phyloP scores from a whole-genome alignment of 2,329 filamentous ascomycete genomes.

The Fusarium mundagurra region DNA sequence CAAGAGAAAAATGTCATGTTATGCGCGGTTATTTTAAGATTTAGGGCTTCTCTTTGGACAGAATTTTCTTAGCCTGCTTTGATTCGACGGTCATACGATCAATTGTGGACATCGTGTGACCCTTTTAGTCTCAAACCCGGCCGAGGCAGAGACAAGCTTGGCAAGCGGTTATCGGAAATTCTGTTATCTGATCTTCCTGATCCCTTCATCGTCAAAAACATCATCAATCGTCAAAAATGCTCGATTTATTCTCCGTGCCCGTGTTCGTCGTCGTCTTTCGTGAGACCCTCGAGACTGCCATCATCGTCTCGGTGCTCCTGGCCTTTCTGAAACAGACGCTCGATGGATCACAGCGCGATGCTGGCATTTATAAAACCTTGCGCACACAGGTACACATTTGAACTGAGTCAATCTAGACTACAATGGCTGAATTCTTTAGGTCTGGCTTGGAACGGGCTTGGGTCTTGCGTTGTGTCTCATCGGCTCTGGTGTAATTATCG shows the following conservation, averaged over 20 bases:
- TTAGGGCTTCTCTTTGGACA: not conserved
- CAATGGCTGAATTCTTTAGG: constrained; percentile 43
- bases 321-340: constrained; percentile 87
- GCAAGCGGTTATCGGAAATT: constrained; percentile 22
- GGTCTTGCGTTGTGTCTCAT: constrained; percentile 66
- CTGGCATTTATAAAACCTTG: constrained; percentile 71
- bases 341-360: constrained; percentile 69
- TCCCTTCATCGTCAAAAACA: not conserved
- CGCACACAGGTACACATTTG: constrained; percentile 66
- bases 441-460: constrained; percentile 64
- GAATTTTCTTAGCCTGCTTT: constrained; percentile 21
- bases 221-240: constrained; percentile 52
- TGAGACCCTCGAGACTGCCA: constrained; percentile 83
- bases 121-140: constrained; percentile 21
- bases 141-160: constrained; percentile 31
- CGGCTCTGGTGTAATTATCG: constrained; percentile 75
- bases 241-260: constrained; percentile 78
- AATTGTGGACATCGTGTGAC: constrained; percentile 37
- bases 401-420: not conserved
- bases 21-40: constrained; percentile 3
- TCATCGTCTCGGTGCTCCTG: constrained; percentile 86
- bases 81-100: constrained; percentile 19
- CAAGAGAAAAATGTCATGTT: not conserved
- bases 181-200: constrained; percentile 32
- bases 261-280: constrained; percentile 93